phyloP scores from a whole-genome alignment of 306 rosid species.

The Ammopiptanthus mongolicus region DNA sequence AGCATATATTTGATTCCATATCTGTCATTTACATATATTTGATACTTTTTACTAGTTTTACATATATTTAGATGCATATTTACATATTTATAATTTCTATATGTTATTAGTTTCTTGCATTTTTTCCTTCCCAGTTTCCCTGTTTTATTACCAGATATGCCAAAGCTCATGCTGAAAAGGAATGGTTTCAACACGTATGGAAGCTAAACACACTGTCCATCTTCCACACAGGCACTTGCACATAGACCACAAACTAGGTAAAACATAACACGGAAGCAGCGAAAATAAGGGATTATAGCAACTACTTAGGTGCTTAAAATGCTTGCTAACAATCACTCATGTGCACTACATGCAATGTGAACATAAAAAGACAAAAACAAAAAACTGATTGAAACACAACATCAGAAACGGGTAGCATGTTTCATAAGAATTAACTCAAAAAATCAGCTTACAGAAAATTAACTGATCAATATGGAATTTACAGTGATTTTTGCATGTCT shows the following conservation, averaged over 20 bases:
- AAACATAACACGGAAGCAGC: not conserved
- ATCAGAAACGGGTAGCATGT: not conserved
- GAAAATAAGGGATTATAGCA: not conserved
- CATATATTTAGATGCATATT: not conserved
- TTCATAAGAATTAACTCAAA: not conserved
- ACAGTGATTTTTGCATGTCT: not conserved
- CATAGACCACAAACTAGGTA: not conserved
- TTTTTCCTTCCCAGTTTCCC: not conserved
- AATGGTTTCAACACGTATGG: not conserved
- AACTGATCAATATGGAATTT: not conserved
- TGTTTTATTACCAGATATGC: not conserved
- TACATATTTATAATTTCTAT: not conserved
- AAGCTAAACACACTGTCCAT: not conserved
- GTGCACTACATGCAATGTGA: not conserved
- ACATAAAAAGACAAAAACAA: not conserved
- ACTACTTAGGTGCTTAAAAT: not conserved
- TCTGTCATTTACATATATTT: not conserved
- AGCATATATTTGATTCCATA: not conserved
- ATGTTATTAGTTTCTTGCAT: not conserved
- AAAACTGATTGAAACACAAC: not conserved
- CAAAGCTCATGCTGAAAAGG: not conserved
- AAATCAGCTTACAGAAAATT: not conserved
- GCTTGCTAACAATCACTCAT: not conserved
- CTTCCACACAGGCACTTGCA: not conserved
- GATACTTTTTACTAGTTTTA: not conserved